phyloP scores from a whole-genome alignment of 2,329 filamentous ascomycete genomes.

The Venturiaceae sp. region DNA sequence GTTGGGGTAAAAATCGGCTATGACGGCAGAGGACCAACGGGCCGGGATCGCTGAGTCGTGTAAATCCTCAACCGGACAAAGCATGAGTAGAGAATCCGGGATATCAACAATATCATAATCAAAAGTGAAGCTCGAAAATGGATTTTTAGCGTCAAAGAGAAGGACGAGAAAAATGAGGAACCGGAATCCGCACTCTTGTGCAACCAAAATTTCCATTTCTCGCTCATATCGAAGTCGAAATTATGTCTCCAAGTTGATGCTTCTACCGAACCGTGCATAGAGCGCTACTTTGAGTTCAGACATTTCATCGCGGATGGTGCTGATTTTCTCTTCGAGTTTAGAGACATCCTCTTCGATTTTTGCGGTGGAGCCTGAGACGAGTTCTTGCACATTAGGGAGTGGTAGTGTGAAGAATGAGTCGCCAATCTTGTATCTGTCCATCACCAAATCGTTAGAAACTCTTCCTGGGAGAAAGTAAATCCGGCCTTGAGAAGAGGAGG shows the following conservation, averaged over 20 bases:
- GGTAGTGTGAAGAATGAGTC: constrained; percentile 89
- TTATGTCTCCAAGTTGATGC: constrained; percentile 92
- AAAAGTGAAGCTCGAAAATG: too few species aligned
- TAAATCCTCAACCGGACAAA: background rate
- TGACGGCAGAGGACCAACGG: background rate
- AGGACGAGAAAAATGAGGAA: background rate
- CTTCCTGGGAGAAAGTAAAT: background rate
- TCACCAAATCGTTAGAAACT: constrained; percentile 6
- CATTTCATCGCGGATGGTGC: constrained; percentile 75
- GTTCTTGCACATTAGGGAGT: constrained; percentile 74
- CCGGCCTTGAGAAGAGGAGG: background rate
- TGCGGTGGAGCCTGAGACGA: constrained; percentile 63
- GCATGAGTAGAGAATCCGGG: background rate
- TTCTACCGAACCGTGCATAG: constrained; percentile 90
- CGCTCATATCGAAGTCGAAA: background rate
- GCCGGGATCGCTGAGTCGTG: background rate
- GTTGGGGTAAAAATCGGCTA: background rate
- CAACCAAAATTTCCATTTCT: background rate
- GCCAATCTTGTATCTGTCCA: constrained; percentile 83
- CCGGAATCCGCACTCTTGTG: background rate
- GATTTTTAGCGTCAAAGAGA: background rate
- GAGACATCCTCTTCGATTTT: constrained; percentile 69
- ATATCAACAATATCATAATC: background rate
- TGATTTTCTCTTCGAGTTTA: constrained; percentile 66
- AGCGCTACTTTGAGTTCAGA: constrained; percentile 79